Percentiles rank a stretch among this genome's conserved stretches.
phyloP scores from a whole-genome alignment of 306 rosid species.

The Bauhinia variegata region DNA sequence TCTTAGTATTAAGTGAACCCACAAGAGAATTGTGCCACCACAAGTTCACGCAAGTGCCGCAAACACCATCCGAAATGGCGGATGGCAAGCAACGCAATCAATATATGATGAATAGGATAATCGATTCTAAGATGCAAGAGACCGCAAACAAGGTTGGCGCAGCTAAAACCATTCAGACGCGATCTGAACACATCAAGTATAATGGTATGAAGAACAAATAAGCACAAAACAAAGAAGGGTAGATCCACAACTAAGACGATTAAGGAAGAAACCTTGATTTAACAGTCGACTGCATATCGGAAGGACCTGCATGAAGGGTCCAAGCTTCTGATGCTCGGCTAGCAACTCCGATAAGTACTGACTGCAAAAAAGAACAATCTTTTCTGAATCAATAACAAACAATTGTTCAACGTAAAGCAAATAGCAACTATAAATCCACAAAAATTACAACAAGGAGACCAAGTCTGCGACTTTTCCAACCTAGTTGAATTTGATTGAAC shows the following conservation, averaged over 20 bases:
- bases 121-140: slow-evolving; percentile 1
- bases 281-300: slow-evolving; percentile 88
- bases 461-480: slow-evolving; percentile 12
- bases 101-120: slow-evolving; percentile 38
- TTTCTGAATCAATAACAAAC: slow-evolving; percentile 46
- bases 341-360: slow-evolving; percentile 90
- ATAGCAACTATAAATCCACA: slow-evolving; percentile 29
- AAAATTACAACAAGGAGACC: slow-evolving; percentile 15
- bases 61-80: slow-evolving; percentile 24
- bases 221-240: slow-evolving; percentile 20
- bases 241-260: slow-evolving; percentile 47
- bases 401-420: slow-evolving; percentile 36
- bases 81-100: slow-evolving; percentile 28
- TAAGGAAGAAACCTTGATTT: slow-evolving; percentile 73
- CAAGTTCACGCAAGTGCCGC: slow-evolving; percentile 9
- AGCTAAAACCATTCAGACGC: slow-evolving; percentile 33
- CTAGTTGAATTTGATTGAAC: slow-evolving; percentile 31
- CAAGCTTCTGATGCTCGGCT: slow-evolving; percentile 93
- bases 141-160: not conserved
- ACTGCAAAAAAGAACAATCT: slow-evolving; percentile 49
- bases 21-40: slow-evolving; percentile 23
- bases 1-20: slow-evolving; percentile 22
- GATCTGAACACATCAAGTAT: slow-evolving; percentile 54
- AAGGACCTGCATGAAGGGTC: slow-evolving; percentile 86
- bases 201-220: slow-evolving; percentile 7